Conservation (phyloP, 306 rosid species). For the Amphicarpaea edgeworthii region DNA sequence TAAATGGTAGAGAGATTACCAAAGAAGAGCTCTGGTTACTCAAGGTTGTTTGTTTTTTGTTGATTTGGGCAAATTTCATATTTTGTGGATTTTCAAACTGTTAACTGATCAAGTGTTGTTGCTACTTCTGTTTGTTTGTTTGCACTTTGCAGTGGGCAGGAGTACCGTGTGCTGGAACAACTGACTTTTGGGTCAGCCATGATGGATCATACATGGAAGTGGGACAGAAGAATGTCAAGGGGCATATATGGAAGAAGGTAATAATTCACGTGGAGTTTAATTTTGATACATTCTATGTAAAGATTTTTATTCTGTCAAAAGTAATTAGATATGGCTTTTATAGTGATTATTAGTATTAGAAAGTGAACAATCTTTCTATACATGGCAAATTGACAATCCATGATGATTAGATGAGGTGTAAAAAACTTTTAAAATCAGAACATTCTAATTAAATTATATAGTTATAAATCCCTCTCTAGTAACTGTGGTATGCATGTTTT, state of each 20-base stretch:
- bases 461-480: slow-evolving; percentile 8
- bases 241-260: slow-evolving; percentile 80
- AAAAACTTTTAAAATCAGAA: background rate
- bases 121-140: slow-evolving; percentile 18
- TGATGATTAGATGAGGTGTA: background rate
- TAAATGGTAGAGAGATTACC: slow-evolving; percentile 71
- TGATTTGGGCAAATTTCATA: background rate
- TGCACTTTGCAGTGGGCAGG: slow-evolving; percentile 63
- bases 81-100: slow-evolving; percentile 11
- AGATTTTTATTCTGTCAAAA: background rate
- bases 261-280: slow-evolving; percentile 41
- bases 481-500: slow-evolving; percentile 23
- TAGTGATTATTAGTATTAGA: background rate
- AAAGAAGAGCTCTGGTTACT: slow-evolving; percentile 64
- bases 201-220: slow-evolving; percentile 85
- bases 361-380: background rate
- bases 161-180: slow-evolving; percentile 76
- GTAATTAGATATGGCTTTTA: background rate
- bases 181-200: slow-evolving; percentile 70
- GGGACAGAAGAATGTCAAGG: slow-evolving; percentile 71
- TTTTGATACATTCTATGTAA: background rate
- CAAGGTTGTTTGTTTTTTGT: slow-evolving; percentile 56
- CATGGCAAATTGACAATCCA: background rate
- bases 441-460: background rate
- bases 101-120: slow-evolving; percentile 5